Evolutionary conservation across 1,139 yeast genomes (phyloP).

Genomic region (Yamadazyma spencermartinsiae): DNA sequence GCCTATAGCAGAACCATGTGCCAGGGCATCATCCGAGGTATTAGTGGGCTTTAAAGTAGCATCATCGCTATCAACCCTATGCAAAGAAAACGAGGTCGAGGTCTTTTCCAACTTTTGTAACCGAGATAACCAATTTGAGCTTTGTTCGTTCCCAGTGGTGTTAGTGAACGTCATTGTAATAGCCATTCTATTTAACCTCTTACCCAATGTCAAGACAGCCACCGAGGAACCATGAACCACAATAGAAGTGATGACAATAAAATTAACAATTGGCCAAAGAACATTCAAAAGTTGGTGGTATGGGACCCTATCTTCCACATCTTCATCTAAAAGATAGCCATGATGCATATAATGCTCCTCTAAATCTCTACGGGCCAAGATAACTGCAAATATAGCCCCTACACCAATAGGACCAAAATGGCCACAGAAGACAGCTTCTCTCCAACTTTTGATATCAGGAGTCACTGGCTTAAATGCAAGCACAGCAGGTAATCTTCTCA

Average conservation of each 20-base stretch:
- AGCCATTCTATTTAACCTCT: constrained; percentile 86
- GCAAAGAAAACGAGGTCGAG: constrained; percentile 77
- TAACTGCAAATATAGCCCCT: constrained; percentile 91
- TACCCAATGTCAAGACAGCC: constrained; percentile 88
- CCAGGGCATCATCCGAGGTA: background rate
- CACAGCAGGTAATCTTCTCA: constrained; percentile 88
- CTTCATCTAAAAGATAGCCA: constrained; percentile 34
- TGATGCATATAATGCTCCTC: constrained; percentile 49
- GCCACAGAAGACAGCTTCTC: constrained; percentile 94
- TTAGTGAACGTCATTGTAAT: constrained; percentile 86
- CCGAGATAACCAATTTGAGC: constrained; percentile 80
- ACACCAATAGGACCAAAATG: constrained; percentile 99
- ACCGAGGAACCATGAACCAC: constrained; percentile 96
- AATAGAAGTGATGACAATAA: constrained; percentile 82
- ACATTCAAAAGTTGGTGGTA: constrained; percentile 71
- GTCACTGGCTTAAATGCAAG: constrained; percentile 73
- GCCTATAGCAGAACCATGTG: constrained; percentile 7
- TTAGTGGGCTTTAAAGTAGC: constrained; percentile 13
- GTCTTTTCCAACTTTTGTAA: constrained; percentile 74
- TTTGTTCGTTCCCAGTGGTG: constrained; percentile 58
- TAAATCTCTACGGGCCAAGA: constrained; percentile 77
- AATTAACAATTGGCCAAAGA: constrained; percentile 90
- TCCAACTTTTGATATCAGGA: constrained; percentile 94
- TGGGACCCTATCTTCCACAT: constrained; percentile 48
- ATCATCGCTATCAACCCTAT: constrained; percentile 69